phyloP scores from a whole-genome alignment of 306 rosid species.

The Corylus avellana region DNA sequence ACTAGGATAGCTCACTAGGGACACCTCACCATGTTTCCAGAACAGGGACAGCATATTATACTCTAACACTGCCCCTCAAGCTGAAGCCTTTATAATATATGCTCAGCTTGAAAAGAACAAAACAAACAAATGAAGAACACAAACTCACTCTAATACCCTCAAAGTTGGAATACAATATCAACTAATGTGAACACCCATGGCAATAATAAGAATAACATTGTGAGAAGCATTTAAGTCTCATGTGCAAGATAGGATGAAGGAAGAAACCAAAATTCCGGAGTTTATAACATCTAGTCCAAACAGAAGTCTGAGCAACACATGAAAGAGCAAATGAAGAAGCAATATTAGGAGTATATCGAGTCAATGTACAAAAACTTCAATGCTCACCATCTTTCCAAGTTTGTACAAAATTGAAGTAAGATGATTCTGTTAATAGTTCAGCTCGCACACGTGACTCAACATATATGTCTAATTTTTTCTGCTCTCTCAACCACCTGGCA shows the following conservation, averaged over 20 bases:
- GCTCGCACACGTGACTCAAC: slow-evolving; percentile 84
- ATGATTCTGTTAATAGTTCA: slow-evolving; percentile 74
- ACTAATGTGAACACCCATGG: background rate
- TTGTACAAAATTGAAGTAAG: slow-evolving; percentile 73
- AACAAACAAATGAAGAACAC: background rate
- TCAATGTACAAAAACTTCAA: slow-evolving; percentile 22
- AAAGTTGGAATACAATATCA: background rate
- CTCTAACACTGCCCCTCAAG: no score
- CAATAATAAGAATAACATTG: background rate
- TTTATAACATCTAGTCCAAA: slow-evolving; percentile 5
- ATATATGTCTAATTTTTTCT: slow-evolving; percentile 61
- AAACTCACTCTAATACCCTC: background rate
- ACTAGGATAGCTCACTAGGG: no score
- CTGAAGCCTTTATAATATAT: no score
- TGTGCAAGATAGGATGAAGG: slow-evolving; percentile 19
- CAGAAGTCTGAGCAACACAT: slow-evolving; percentile 11
- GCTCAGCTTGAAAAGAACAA: background rate
- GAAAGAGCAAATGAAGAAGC: slow-evolving; percentile 8
- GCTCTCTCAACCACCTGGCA: slow-evolving; percentile 86
- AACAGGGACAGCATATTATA: no score
- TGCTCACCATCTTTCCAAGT: slow-evolving; percentile 87
- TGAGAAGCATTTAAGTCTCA: slow-evolving; percentile 9
- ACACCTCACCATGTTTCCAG: no score
- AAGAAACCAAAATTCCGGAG: background rate
- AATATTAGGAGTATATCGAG: slow-evolving; percentile 5